These are phyloP conservation scores for Colletotrichum sp. DNA, from an alignment of 2,329 filamentous ascomycete genomes.

Conservation along the genomic window DNA sequence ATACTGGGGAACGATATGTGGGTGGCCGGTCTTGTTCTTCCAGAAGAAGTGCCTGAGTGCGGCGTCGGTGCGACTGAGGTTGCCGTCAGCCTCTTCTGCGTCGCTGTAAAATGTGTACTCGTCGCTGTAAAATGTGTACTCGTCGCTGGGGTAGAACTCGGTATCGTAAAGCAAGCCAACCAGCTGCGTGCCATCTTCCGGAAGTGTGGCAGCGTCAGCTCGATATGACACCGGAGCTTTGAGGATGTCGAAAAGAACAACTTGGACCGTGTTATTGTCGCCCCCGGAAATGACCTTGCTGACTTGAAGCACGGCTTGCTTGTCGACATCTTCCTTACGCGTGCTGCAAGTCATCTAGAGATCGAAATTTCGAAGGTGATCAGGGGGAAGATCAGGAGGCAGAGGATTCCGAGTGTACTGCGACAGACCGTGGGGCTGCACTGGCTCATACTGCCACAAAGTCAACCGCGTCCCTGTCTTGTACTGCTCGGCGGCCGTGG, in stretches of 20 bases:
- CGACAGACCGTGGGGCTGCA: not conserved
- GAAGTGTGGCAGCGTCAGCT: not conserved
- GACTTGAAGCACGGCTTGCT: not conserved
- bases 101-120: not conserved
- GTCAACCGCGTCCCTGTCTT: not conserved
- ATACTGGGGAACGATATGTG: not conserved
- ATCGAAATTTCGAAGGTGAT: not conserved
- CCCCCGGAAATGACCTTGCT: not conserved
- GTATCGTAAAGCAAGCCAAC: not conserved
- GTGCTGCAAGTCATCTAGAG: accelerated
- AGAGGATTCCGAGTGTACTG: not conserved
- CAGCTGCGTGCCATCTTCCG: not conserved
- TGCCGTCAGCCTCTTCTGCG: not conserved
- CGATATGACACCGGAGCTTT: not conserved
- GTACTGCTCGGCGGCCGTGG: too few species aligned
- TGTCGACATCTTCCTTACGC: not conserved
- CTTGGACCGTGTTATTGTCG: not conserved
- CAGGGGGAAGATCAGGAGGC: not conserved
- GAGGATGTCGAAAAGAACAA: accelerated
- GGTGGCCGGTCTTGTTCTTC: not conserved
- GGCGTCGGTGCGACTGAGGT: not conserved
- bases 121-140: not conserved
- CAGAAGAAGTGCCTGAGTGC: not conserved
- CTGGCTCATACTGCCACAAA: not conserved
- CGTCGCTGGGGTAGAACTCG: not conserved